Percentiles rank a stretch among this genome's conserved stretches.
Evolutionary conservation across 805 yeast species (phyloP).

Genomic region (Starmerella etchellsii): DNA sequence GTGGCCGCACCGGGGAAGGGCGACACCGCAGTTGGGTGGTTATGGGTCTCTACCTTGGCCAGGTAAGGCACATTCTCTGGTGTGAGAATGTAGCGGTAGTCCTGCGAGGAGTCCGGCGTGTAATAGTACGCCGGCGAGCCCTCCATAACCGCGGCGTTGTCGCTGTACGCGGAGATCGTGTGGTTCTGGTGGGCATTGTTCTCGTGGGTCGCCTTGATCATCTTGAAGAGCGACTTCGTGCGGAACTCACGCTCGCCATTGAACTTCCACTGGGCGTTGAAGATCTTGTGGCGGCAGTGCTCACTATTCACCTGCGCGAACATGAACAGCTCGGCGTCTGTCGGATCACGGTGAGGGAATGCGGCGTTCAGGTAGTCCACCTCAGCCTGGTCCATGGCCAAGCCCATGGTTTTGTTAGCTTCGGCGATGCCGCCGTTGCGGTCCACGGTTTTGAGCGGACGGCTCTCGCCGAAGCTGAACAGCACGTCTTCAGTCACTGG

Average conservation of each 20-base stretch:
- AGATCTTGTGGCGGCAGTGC: constrained; percentile 97
- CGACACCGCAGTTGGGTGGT: constrained; percentile 98
- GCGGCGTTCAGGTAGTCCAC: constrained; percentile 76
- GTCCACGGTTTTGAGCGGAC: constrained; percentile 53
- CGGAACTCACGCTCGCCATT: constrained; percentile 55
- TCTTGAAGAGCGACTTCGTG: constrained; percentile 67
- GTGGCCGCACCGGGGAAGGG: constrained; percentile 99
- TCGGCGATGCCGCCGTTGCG: constrained; percentile 44
- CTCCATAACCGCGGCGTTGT: constrained; percentile 91
- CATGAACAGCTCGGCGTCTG: constrained; percentile 96
- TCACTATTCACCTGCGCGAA: constrained; percentile 99
- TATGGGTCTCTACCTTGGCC: constrained; percentile 95
- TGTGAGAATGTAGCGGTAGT: constrained; percentile 53
- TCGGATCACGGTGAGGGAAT: constrained; percentile 81
- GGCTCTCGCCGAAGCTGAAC: constrained; percentile 67
- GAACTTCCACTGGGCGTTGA: constrained; percentile 96
- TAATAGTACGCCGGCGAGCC: constrained; percentile 56
- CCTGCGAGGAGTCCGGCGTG: constrained; percentile 62
- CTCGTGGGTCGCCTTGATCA: constrained; percentile 75
- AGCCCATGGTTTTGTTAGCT: constrained; percentile 75
- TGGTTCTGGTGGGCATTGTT: constrained; percentile 65
- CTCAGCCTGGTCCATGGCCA: constrained; percentile 92
- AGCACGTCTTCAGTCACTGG: constrained; percentile 37
- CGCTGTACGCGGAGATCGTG: constrained; percentile 90
- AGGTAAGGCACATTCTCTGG: constrained; percentile 76